Conservation (phyloP, 768 basidiomycete species). For the Lactarius hengduanensis region DNA sequence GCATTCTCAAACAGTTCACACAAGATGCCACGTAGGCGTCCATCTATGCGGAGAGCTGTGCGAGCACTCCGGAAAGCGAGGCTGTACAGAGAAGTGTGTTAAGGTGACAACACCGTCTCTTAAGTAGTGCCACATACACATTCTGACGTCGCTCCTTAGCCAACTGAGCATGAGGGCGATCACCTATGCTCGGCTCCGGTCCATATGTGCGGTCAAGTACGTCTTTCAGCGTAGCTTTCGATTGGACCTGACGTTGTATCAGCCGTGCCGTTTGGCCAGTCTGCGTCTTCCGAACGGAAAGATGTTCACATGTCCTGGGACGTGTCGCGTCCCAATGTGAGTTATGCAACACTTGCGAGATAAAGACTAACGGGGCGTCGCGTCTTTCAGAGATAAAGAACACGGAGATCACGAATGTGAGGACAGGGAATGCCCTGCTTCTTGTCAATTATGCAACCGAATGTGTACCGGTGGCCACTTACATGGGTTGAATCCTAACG, state of each 20-base stretch:
- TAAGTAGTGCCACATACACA: slow-evolving; percentile 26
- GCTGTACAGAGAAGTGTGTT: slow-evolving; percentile 40
- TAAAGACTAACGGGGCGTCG: not conserved
- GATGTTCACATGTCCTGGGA: not conserved
- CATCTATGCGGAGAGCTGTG: slow-evolving; percentile 57
- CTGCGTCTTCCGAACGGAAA: slow-evolving; percentile 3
- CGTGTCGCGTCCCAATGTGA: slow-evolving; percentile 9
- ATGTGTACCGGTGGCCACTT: slow-evolving; percentile 50
- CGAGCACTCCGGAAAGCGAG: slow-evolving; percentile 43
- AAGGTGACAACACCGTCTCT: slow-evolving; percentile 39
- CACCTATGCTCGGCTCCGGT: slow-evolving; percentile 54
- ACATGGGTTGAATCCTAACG: slow-evolving; percentile 44
- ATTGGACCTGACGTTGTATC: not conserved
- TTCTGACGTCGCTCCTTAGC: not conserved
- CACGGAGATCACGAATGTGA: slow-evolving; percentile 52
- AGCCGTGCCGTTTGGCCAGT: slow-evolving; percentile 14
- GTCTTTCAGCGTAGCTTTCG: slow-evolving; percentile 27
- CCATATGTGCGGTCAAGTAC: slow-evolving; percentile 56
- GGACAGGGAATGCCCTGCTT: slow-evolving; percentile 49
- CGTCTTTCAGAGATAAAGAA: slow-evolving; percentile 38
- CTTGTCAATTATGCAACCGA: slow-evolving; percentile 51
- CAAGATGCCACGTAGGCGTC: slow-evolving; percentile 43
- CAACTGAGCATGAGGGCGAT: slow-evolving; percentile 36
- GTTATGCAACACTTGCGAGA: not conserved
- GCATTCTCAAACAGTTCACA: not conserved